These are phyloP conservation scores for Stenogyne calaminthoides DNA, from an alignment of 305 asterid species.

Conservation along the genomic window DNA sequence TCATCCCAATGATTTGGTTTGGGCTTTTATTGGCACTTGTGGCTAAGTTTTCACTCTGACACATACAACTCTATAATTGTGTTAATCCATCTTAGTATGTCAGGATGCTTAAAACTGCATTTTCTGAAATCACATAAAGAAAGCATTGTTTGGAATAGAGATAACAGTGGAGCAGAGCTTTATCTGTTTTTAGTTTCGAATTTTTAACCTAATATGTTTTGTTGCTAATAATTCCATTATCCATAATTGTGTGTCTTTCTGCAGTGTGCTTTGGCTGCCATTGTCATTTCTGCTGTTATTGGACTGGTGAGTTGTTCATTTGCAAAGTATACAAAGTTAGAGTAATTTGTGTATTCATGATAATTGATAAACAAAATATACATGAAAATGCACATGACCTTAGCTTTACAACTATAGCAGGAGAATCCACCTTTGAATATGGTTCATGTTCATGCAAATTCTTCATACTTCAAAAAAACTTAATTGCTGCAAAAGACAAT, in stretches of 20 bases:
- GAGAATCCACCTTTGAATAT: neutral
- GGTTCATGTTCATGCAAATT: neutral
- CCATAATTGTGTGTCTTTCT: slow-evolving; percentile 36
- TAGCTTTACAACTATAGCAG: neutral
- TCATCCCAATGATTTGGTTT: slow-evolving; percentile 12
- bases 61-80: slow-evolving; percentile 7
- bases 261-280: slow-evolving; percentile 96
- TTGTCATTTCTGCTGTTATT: slow-evolving; percentile 94
- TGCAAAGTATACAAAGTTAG: neutral
- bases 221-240: slow-evolving; percentile 28
- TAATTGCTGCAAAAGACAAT: neutral
- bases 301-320: slow-evolving; percentile 77
- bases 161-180: slow-evolving; percentile 31
- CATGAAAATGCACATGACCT: neutral
- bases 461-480: neutral
- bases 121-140: neutral
- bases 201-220: slow-evolving; percentile 8
- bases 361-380: neutral
- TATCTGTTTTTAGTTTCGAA: slow-evolving; percentile 11
- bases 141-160: slow-evolving; percentile 16
- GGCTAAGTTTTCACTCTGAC: slow-evolving; percentile 16
- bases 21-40: slow-evolving; percentile 5
- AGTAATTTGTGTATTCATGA: neutral
- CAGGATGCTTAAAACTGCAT: slow-evolving; percentile 16
- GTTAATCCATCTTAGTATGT: slow-evolving; percentile 21